A percentile compares a stretch with the other conserved stretches of the same genome.
Evolutionary conservation across 78 protist genomes (phyloP).

Genomic region (Dictyostelium purpureum): DNA sequence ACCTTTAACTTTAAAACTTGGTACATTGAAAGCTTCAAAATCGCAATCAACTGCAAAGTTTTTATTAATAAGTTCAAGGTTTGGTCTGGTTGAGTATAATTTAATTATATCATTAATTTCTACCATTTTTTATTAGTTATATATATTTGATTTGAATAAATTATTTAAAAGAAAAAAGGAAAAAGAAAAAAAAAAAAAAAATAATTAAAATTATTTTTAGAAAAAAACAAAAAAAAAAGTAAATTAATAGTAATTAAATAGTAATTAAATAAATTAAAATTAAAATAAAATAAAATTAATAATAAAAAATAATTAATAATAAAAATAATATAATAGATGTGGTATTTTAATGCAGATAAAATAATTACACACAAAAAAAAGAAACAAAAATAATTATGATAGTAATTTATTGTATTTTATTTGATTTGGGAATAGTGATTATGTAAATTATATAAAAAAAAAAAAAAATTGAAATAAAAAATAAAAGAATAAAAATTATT

Average conservation of each 20-base stretch:
- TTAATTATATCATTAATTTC: constrained; percentile 45
- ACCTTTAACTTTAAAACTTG: constrained; percentile 39
- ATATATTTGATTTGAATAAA: background rate
- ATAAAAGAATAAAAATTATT: background rate
- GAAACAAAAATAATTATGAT: background rate
- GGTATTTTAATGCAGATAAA: background rate
- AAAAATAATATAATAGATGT: background rate
- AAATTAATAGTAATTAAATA: background rate
- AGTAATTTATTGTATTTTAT: background rate
- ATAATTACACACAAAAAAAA: too few species aligned
- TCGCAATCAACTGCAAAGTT: constrained; percentile 20
- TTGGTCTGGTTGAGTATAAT: constrained; percentile 22
- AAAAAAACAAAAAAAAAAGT: too few species aligned
- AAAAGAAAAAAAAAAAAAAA: too few species aligned
- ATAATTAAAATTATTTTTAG: too few species aligned
- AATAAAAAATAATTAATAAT: background rate
- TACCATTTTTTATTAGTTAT: constrained; percentile 4
- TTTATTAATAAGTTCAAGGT: constrained; percentile 25
- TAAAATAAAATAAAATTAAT: background rate
- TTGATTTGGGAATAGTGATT: background rate
- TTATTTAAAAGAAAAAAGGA: too few species aligned
- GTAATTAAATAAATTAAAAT: background rate
- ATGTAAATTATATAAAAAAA: too few species aligned
- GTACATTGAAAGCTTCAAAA: constrained; percentile 31
- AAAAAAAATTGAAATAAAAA: too few species aligned